Evolutionary conservation across 202 grass and related monocot genomes (phyloP).

Genomic region (Miscanthus sacchariflorus): DNA sequence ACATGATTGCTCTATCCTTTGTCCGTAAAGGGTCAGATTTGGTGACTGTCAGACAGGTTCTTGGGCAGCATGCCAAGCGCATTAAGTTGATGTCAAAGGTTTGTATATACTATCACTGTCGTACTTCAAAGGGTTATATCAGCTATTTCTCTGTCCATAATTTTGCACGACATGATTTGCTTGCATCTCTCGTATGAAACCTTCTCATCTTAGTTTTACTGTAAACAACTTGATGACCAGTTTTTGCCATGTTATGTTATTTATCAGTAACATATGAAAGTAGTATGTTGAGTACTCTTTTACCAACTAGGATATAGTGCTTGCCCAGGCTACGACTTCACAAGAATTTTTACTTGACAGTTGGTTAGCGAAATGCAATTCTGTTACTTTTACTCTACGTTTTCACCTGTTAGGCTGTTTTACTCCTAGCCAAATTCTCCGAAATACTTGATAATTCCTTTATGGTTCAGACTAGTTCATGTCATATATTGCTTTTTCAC

Average conservation of each 20-base stretch:
- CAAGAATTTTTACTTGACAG: not conserved
- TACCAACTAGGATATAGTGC: not conserved
- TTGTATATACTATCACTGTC: conserved; percentile 29
- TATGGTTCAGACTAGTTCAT: not conserved
- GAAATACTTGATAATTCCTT: not conserved
- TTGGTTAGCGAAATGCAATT: not conserved
- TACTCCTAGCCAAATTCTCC: not conserved
- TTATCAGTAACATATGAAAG: not conserved
- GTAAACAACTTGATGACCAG: not conserved
- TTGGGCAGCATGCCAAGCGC: conserved; percentile 79
- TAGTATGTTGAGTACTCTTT: not conserved
- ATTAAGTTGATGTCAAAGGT: conserved; percentile 99
- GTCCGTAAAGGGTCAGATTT: conserved; percentile 97
- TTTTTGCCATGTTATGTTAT: not conserved
- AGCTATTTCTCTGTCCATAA: not conserved
- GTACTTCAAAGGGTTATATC: not conserved
- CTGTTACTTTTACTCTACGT: conserved; percentile 21
- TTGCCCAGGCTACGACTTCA: not conserved
- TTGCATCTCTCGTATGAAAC: not conserved
- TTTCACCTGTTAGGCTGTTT: not conserved
- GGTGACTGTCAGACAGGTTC: conserved; percentile 73
- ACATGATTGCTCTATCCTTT: conserved; percentile 94
- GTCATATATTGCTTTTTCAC: not conserved
- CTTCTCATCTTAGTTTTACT: not conserved
- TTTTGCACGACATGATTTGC: not conserved